Percentiles rank a stretch among this genome's conserved stretches.
Evolutionary conservation across 768 basidiomycete genomes (phyloP).

Genomic region (Mycena indigotica): DNA sequence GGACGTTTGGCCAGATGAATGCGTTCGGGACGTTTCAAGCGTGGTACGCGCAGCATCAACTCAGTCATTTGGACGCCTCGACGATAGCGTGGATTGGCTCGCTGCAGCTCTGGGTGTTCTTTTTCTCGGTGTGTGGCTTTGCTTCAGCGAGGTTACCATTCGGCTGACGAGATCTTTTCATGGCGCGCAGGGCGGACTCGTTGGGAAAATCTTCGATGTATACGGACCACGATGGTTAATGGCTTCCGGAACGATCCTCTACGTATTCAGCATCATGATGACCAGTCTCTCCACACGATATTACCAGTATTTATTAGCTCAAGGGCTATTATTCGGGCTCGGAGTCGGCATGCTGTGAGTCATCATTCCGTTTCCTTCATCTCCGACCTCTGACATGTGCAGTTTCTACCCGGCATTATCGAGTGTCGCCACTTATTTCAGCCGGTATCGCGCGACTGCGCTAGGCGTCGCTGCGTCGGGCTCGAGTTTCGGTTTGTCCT

Average conservation of each 20-base stretch:
- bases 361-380: neutral
- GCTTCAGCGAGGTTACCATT: neutral
- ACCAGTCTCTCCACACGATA: conserved; percentile 60
- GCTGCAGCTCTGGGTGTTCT: conserved; percentile 68
- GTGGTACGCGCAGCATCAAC: conserved; percentile 66
- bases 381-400: conserved; percentile 6
- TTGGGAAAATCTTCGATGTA: conserved; percentile 61
- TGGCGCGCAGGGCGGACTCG: conserved; percentile 54
- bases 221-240: conserved; percentile 62
- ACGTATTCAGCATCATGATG: conserved; percentile 54
- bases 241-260: conserved; percentile 51
- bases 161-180: neutral
- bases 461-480: conserved; percentile 72
- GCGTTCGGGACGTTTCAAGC: conserved; percentile 74
- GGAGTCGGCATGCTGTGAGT: conserved; percentile 66
- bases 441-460: conserved; percentile 66
- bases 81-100: conserved; percentile 75
- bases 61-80: conserved; percentile 53
- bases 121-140: conserved; percentile 63
- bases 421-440: conserved; percentile 68
- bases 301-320: conserved; percentile 63
- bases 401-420: conserved; percentile 71
- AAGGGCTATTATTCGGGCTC: conserved; percentile 67
- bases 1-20: conserved; percentile 71
- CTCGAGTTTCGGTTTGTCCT: conserved; percentile 55